Evolutionary conservation across 371 early-diverging fungal genomes (phyloP), one percentile per base, ranked within the genome.

Genomic region (Rhizopus delemar): DNA sequence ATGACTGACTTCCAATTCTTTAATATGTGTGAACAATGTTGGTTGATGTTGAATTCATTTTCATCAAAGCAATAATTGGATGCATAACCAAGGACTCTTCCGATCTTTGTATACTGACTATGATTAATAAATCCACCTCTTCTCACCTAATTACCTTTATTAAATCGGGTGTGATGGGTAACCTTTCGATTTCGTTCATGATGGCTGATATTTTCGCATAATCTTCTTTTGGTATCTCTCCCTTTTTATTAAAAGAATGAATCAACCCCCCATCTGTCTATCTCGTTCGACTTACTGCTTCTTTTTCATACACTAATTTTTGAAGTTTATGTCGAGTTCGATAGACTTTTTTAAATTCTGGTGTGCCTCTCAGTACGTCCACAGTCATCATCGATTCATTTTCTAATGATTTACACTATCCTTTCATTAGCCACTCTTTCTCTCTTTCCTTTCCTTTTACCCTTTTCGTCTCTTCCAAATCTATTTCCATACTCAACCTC

Each of bases 31-130:
- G 59, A 57, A 35, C 66, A 68, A 31, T 69, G 66, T 33, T 69
- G 55, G 41, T 59, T 66, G 13, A 73, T 62, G 15, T 68, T 57
- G 48, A 58, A 59, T 41, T 74, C 60, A 31, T 74, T 70, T 3
- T 58, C 59, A n/a, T 60, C 68, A 58, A 62, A 74, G 46, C 59
- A 46, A 56, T 70, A 66, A 3, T 61, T 48, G 15, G 66, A 68
- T 45, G 68, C 70, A 54, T 56, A 62, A 45, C 68, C 67, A 31
- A 74, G 57, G 2, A 74, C 74, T 54, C 70, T 74, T 54, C 70
- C 74, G 55, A 74, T 68, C 62, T 74, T 74, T 63, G 74, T 74
- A 62, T 74, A 65, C 74, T 74, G 57, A 16, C 8, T 34, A 50
- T 16, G 8, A 3, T 0, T 11, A 2, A 5, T 43, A 38, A 2